These are phyloP conservation scores for Clarireedia homoeocarpa DNA, from an alignment of 2,329 filamentous ascomycete species.

Conservation along the genomic window DNA sequence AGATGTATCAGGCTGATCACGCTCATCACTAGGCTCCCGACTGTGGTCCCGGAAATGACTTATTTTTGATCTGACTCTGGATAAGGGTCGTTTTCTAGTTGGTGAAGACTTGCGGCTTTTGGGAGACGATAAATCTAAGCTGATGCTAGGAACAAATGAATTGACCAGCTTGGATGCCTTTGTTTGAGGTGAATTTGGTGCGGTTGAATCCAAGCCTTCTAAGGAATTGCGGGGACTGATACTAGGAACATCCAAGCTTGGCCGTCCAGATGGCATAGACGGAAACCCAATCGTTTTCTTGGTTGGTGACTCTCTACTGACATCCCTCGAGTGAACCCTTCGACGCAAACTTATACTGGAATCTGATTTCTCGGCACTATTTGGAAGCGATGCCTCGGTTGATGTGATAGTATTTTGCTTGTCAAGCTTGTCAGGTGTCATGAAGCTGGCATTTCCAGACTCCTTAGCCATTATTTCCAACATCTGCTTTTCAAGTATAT, in stretches of 20 bases:
- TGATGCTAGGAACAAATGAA: constrained; percentile 44
- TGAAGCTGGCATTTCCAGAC: constrained; percentile 28
- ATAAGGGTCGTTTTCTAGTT: constrained; percentile 44
- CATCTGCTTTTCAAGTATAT: constrained; percentile 55
- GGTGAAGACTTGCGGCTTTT: constrained; percentile 58
- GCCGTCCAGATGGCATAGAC: constrained; percentile 20
- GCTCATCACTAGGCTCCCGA: constrained; percentile 44
- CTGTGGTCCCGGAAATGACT: constrained; percentile 28
- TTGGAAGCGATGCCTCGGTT: constrained; percentile 13
- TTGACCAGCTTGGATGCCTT: constrained; percentile 17
- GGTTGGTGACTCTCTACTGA: constrained; percentile 10
- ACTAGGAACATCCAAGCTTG: constrained; percentile 42
- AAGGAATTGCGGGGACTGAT: constrained; percentile 32
- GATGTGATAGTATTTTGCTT: constrained; percentile 9
- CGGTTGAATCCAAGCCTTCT: constrained; percentile 38
- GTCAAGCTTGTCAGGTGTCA: constrained; percentile 13
- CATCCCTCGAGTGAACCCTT: constrained; percentile 16
- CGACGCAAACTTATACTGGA: constrained; percentile 10
- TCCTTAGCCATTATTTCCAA: constrained; percentile 51
- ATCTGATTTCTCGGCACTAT: constrained; percentile 11
- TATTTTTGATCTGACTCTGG: constrained; percentile 34
- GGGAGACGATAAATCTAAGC: constrained; percentile 54
- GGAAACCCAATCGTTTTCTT: constrained; percentile 16
- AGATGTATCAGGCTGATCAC: constrained; percentile 17
- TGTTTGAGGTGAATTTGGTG: constrained; percentile 26